Percentiles rank a stretch among this genome's conserved stretches.
These are phyloP conservation scores for Rhodamnia rubescens DNA, from an alignment of 345 rosid species.

Conservation along the genomic window DNA sequence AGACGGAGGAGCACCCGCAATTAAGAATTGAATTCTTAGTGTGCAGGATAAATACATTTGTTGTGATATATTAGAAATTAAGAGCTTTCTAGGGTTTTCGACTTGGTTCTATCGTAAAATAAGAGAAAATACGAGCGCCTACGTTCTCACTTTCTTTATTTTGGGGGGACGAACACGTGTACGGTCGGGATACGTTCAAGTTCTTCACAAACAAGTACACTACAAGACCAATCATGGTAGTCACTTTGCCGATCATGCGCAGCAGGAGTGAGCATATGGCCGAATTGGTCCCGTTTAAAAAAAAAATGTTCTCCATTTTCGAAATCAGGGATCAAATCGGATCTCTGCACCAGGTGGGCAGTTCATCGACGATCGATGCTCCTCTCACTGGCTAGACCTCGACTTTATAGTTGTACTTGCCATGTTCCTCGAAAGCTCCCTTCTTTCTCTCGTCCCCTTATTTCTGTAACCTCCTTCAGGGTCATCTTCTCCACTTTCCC, in stretches of 20 bases:
- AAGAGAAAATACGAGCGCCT: background rate
- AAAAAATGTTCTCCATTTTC: too few species aligned
- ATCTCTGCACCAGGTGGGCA: too few species aligned
- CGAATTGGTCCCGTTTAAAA: too few species aligned
- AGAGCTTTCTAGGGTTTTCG: background rate
- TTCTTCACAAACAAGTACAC: background rate
- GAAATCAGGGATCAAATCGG: too few species aligned
- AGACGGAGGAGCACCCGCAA: background rate
- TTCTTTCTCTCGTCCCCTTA: background rate
- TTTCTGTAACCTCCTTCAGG: background rate
- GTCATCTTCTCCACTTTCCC: background rate
- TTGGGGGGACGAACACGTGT: background rate
- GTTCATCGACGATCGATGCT: background rate
- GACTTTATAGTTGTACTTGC: background rate
- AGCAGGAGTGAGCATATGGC: too few species aligned
- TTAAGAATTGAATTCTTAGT: background rate
- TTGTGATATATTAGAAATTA: background rate
- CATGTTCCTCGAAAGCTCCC: background rate
- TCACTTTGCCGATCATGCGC: too few species aligned
- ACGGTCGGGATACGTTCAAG: background rate
- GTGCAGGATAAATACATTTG: background rate
- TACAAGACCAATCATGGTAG: background rate
- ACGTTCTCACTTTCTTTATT: background rate
- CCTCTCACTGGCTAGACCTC: conserved; percentile 6
- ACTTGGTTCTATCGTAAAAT: background rate